phyloP scores from a whole-genome alignment of 257 asterid species.

The Voacanga thouarsii region DNA sequence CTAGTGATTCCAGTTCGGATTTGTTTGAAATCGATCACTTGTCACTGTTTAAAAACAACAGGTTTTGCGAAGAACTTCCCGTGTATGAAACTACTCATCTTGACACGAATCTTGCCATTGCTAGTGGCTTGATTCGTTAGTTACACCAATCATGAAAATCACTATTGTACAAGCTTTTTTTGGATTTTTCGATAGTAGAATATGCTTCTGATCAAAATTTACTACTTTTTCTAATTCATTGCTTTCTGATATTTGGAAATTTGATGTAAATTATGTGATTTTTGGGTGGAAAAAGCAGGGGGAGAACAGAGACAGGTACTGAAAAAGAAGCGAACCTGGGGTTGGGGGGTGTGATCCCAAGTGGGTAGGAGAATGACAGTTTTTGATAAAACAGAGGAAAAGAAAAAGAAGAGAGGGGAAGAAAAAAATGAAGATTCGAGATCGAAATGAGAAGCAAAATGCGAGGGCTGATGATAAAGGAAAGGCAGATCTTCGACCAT shows the following conservation, averaged over 20 bases:
- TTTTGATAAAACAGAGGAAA: slow-evolving; percentile 34
- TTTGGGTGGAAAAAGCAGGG: slow-evolving; percentile 29
- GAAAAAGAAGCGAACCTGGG: slow-evolving; percentile 28
- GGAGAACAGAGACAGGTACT: slow-evolving; percentile 40
- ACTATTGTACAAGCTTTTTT: slow-evolving; percentile 14
- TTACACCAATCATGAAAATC: slow-evolving; percentile 13
- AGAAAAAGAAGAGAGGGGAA: slow-evolving; percentile 9
- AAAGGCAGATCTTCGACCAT: slow-evolving; percentile 34
- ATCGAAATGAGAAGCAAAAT: slow-evolving; percentile 38
- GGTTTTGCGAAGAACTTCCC: slow-evolving; percentile 71
- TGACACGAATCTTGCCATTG: slow-evolving; percentile 46
- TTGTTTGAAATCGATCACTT: slow-evolving; percentile 78
- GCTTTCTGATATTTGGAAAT: slow-evolving; percentile 23
- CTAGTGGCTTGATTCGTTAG: slow-evolving; percentile 50
- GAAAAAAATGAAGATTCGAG: slow-evolving; percentile 30
- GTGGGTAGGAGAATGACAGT: slow-evolving; percentile 29
- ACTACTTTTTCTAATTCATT: background rate
- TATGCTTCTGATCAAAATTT: slow-evolving; percentile 20
- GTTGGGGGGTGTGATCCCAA: slow-evolving; percentile 28
- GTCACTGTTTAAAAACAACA: slow-evolving; percentile 39
- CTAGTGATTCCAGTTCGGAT: slow-evolving; percentile 82
- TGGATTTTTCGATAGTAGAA: slow-evolving; percentile 1
- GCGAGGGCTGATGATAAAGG: slow-evolving; percentile 4
- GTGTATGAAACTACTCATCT: slow-evolving; percentile 75
- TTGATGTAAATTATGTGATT: slow-evolving; percentile 20